Evolutionary conservation across 768 basidiomycete genomes (phyloP).

Genomic region (Lentinula guzmanii): DNA sequence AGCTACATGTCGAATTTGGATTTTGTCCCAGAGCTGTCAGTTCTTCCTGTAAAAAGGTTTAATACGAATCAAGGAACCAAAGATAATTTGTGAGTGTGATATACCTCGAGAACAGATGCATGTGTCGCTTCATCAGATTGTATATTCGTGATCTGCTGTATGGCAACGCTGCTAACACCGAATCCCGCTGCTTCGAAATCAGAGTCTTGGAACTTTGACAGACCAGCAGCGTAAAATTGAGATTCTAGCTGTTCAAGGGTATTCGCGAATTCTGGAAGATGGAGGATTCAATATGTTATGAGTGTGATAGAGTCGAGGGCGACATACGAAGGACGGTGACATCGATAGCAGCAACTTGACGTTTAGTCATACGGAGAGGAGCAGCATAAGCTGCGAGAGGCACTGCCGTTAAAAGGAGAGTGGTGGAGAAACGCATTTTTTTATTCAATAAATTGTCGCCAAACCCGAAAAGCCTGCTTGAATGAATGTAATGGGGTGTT

Average conservation of each 20-base stretch:
- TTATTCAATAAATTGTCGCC: slow-evolving; percentile 24
- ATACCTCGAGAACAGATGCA: slow-evolving; percentile 45
- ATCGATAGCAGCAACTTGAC: slow-evolving; percentile 32
- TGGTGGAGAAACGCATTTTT: slow-evolving; percentile 43
- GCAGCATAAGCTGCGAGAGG: slow-evolving; percentile 44
- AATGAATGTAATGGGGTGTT: slow-evolving; percentile 30
- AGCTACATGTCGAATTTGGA: slow-evolving; percentile 55
- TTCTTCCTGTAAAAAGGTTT: slow-evolving; percentile 26
- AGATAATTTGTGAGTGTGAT: slow-evolving; percentile 1
- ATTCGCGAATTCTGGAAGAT: slow-evolving; percentile 61
- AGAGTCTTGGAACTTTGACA: slow-evolving; percentile 54
- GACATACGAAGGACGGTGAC: slow-evolving; percentile 57
- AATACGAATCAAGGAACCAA: background rate
- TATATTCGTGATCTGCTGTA: slow-evolving; percentile 58
- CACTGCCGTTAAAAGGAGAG: slow-evolving; percentile 34
- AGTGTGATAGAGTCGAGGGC: background rate
- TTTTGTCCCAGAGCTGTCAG: slow-evolving; percentile 47
- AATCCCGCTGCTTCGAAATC: slow-evolving; percentile 69
- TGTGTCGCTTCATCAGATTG: slow-evolving; percentile 60
- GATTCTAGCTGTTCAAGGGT: slow-evolving; percentile 72
- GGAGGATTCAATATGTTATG: background rate
- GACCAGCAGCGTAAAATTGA: slow-evolving; percentile 60
- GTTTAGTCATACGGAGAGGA: slow-evolving; percentile 32
- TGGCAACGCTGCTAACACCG: slow-evolving; percentile 41
- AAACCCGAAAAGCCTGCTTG: slow-evolving; percentile 36